Evolutionary conservation across 768 basidiomycete genomes (phyloP), one percentile per base, ranked within the genome.

Genomic region (Pisolithus albus): DNA sequence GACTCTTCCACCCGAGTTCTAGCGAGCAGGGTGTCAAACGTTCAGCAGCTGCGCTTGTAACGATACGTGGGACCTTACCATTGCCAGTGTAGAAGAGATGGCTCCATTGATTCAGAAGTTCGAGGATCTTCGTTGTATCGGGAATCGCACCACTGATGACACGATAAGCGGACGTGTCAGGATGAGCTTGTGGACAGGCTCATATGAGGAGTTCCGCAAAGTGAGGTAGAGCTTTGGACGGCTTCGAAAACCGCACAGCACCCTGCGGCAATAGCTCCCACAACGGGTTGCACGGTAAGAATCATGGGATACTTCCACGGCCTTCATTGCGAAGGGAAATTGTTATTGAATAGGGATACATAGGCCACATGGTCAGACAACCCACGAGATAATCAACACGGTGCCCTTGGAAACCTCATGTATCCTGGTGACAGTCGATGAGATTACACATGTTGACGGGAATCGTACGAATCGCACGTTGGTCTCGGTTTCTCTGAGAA

Each of bases 241-340:
- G 76, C 60, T 90, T 89, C 59, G 21, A 88, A 43, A 8, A 81
- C 73, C 0, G 74, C 77, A n/a, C 81, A 75, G 58, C 83, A 86
- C 0, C 88, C 88, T 1, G 86, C 86, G 0, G 85, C 74, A 46
- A 91, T 84, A 1, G 88, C 88, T 4, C 86, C 87, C 46, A 77
- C 72, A 21, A 84, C 66, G 3, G 86, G 84, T 38, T 76, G 75
- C 6, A 86, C 62, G 6, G 61, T 71, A 30, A 84, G 72, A 10
- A 79, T 67, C 47, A 81, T 58, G 0, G 84, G 84, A 56, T 80
- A 86, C 59, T 86, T 86, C 82, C 82, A 85, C 2, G 82, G 82
- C 16, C 82, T 84, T 10, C 43, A 46, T 36, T 11, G 7, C 18
- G 28, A 36, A 41, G 23, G 24, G 16, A 11, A 39, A 32, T 28